Base-by-base conservation (phyloP, 1,139 yeast species). In the Zygoascus sp. region DNA sequence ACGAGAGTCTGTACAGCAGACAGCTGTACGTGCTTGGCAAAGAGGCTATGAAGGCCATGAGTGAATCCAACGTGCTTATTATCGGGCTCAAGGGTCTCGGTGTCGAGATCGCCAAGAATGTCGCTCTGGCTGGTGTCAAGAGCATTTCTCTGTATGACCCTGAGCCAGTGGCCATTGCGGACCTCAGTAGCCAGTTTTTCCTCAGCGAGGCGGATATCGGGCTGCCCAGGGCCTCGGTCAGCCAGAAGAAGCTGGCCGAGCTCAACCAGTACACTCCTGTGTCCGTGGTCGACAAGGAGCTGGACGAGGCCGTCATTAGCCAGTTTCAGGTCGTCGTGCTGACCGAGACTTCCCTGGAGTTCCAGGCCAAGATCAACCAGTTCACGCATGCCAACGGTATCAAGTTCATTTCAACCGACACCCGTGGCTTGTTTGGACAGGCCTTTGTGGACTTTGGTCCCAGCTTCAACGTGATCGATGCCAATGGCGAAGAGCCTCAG, bases 31-130 rank as follows among this genome's bases (percentile, higher is more conserved):
- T 89, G 48, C 70, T 89, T 58, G 97, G 97, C 50, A 86, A 87
- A 61, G 98, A 92, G 58, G 99, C 99, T 47, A 92, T 92, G 99
- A 74, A 90, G 60, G 86, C 88, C 66, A 87, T 92, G 97, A 96
- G 92, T 62, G 76, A 79, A 56, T 89, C 97, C 39, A 88, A 85
- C 60, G 96, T 92, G 16, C 76, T 92, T 45, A 75, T 92, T 47
- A 79, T 90, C 53, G 98, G 98, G 2, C 71, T 90, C 53, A 82
- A 81, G 62, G 98, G 98, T 32, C 73, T 92, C 43, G 99, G 99
- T 58, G 77, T 87, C 41, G 99, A 92, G 67, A 89, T 92, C 52
- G 97, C 98, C 35, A 94, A 92, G 69, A 92, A 92, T 67, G 88
- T 92, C 48, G 95, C 96, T 0, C 75, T 92, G 47, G 98, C 98